Percentiles rank a stretch among this genome's conserved stretches.
Conservation (phyloP, 2,329 filamentous ascomycete species). For the Colletotrichum theobromicola region DNA sequence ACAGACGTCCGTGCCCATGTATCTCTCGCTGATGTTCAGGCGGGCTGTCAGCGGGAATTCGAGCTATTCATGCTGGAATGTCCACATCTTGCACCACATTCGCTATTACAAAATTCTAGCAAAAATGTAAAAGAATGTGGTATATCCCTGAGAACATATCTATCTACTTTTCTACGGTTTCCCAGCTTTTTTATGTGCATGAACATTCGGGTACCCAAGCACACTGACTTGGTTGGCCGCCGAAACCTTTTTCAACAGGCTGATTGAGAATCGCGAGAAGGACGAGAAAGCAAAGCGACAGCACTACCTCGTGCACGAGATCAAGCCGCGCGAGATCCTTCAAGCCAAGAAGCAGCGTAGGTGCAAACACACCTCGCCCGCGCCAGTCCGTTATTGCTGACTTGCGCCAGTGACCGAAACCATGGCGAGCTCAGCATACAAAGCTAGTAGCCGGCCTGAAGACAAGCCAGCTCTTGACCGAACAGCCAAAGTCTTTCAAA, state of each 20-base stretch:
- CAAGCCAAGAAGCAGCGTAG: not conserved
- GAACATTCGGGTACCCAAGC: not conserved
- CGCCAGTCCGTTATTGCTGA: not conserved
- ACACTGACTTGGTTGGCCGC: not conserved
- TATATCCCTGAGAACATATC: not conserved
- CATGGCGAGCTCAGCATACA: not conserved
- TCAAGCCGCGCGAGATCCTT: not conserved
- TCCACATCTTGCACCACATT: not conserved
- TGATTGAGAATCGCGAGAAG: not conserved
- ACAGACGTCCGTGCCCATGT: not conserved
- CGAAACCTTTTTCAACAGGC: not conserved
- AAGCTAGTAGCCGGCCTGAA: not conserved
- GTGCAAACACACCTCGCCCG: not conserved
- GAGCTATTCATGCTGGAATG: not conserved
- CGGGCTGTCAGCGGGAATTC: not conserved
- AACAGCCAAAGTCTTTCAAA: not conserved
- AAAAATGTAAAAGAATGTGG: not conserved
- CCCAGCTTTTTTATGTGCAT: not conserved
- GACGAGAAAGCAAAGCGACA: not conserved
- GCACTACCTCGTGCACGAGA: not conserved
- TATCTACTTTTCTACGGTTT: not conserved
- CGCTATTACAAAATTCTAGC: not conserved
- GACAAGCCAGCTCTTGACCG: not conserved
- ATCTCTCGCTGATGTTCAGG: not conserved
- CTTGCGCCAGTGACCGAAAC: not conserved